Evolutionary conservation across 805 yeast species (phyloP).

Genomic region (Candida michaelii): DNA sequence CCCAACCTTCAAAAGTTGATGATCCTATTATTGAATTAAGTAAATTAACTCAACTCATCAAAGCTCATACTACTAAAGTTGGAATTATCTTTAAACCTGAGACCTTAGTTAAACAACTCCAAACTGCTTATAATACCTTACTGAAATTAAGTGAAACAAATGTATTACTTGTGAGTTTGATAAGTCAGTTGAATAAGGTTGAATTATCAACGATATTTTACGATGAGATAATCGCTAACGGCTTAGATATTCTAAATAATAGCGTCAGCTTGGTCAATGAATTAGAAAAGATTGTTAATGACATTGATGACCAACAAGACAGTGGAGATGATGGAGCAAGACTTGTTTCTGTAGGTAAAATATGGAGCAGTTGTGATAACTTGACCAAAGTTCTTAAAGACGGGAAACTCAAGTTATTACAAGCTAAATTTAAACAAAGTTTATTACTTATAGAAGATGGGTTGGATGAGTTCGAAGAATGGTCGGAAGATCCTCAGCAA

Average conservation of each 20-base stretch:
- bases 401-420: slow-evolving; percentile 58
- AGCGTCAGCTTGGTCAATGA: slow-evolving; percentile 25
- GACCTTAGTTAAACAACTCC: slow-evolving; percentile 35
- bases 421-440: slow-evolving; percentile 44
- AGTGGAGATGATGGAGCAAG: slow-evolving; percentile 16
- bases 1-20: slow-evolving; percentile 29
- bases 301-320: slow-evolving; percentile 9
- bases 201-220: slow-evolving; percentile 37
- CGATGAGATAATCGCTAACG: slow-evolving; percentile 31
- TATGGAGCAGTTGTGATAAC: slow-evolving; percentile 68
- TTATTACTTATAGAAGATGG: slow-evolving; percentile 55
- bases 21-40: slow-evolving; percentile 55
- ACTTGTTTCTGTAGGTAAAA: slow-evolving; percentile 24
- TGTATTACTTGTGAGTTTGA: slow-evolving; percentile 46
- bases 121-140: slow-evolving; percentile 53
- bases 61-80: slow-evolving; percentile 76
- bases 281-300: slow-evolving; percentile 15
- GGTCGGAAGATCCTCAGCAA: slow-evolving; percentile 62
- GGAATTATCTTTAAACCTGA: slow-evolving; percentile 70
- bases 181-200: slow-evolving; percentile 28
- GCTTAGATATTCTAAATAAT: slow-evolving; percentile 19
- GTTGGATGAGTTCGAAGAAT: slow-evolving; percentile 63
- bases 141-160: slow-evolving; percentile 45
- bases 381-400: slow-evolving; percentile 40
- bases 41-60: slow-evolving; percentile 59